Evolutionary conservation across 2,329 filamentous ascomycete genomes (phyloP).

Genomic region (Colletotrichum caudatum): DNA sequence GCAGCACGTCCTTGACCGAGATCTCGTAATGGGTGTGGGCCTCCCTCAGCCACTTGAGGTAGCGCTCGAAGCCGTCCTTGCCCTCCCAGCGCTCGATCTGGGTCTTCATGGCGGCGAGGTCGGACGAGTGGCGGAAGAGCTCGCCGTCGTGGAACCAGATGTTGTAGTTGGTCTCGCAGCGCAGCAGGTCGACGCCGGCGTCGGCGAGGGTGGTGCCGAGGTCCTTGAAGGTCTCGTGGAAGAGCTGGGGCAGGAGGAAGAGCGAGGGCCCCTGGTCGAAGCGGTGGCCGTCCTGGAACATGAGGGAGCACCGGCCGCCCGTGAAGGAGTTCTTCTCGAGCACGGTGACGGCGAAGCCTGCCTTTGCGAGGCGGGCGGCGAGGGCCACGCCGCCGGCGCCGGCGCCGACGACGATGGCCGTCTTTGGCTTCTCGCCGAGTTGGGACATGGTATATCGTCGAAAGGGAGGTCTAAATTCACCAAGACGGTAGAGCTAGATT

Average conservation of each 20-base stretch:
- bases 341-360: conserved; percentile 78
- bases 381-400: conserved; percentile 79
- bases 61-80: conserved; percentile 76
- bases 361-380: conserved; percentile 77
- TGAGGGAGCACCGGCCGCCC: conserved; percentile 77
- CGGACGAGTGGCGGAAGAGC: conserved; percentile 73
- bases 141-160: conserved; percentile 79
- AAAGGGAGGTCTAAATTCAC: rapidly evolving
- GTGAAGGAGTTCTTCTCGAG: conserved; percentile 82
- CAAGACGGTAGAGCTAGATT: not conserved
- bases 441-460: conserved; percentile 24
- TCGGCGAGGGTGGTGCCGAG: conserved; percentile 73
- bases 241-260: conserved; percentile 77
- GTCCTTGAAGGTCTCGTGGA: conserved; percentile 76
- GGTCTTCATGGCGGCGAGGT: conserved; percentile 76
- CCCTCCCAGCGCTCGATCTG: conserved; percentile 81
- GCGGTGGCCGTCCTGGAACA: conserved; percentile 71
- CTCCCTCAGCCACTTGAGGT: conserved; percentile 75
- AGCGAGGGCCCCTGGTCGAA: conserved; percentile 84
- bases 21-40: conserved; percentile 78
- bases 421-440: conserved; percentile 48
- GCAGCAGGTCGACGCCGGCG: conserved; percentile 76
- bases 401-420: conserved; percentile 56
- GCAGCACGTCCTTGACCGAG: conserved; percentile 73
- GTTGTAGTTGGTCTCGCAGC: conserved; percentile 82